Evolutionary conservation across 148 eudicot genomes (phyloP).

Genomic region (Amaranthus palmeri): DNA sequence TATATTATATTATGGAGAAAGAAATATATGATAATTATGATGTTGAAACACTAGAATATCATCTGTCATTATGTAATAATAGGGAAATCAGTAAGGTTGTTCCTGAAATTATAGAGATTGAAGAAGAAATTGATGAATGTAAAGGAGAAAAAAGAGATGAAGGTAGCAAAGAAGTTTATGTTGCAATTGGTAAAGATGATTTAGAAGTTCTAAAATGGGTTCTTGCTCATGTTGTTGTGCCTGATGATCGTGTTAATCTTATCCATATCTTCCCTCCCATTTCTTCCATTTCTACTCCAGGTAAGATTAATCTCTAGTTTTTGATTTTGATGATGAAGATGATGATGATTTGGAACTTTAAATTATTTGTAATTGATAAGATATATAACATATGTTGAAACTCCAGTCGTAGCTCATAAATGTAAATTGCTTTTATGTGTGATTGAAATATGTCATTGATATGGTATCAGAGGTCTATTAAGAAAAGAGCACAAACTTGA

Average conservation of each 20-base stretch:
- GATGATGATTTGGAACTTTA: too few species aligned
- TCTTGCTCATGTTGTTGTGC: slow-evolving; percentile 40
- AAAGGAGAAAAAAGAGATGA: slow-evolving; percentile 2
- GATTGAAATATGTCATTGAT: too few species aligned
- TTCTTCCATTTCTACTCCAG: slow-evolving; percentile 46
- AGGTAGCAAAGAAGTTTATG: slow-evolving; percentile 36
- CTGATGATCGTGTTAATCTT: slow-evolving; percentile 48
- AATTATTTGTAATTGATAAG: too few species aligned
- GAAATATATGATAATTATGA: slow-evolving; percentile 5
- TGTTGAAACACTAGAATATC: not conserved
- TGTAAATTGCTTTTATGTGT: too few species aligned
- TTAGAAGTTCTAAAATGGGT: slow-evolving; percentile 55
- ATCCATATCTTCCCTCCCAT: slow-evolving; percentile 57
- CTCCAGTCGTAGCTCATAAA: too few species aligned
- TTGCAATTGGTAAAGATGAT: slow-evolving; percentile 62
- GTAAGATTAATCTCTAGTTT: slow-evolving; percentile 11
- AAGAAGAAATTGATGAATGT: slow-evolving; percentile 15
- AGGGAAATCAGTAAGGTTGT: not conserved
- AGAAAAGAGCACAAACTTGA: too few species aligned
- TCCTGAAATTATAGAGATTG: slow-evolving; percentile 51
- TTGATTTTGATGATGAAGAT: too few species aligned
- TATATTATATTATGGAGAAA: slow-evolving; percentile 19
- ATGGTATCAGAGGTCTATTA: too few species aligned
- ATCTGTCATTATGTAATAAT: not conserved
- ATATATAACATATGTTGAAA: too few species aligned